These are phyloP conservation scores for Stephania japonica DNA, from an alignment of 164 flowering plant species.

Conservation along the genomic window DNA sequence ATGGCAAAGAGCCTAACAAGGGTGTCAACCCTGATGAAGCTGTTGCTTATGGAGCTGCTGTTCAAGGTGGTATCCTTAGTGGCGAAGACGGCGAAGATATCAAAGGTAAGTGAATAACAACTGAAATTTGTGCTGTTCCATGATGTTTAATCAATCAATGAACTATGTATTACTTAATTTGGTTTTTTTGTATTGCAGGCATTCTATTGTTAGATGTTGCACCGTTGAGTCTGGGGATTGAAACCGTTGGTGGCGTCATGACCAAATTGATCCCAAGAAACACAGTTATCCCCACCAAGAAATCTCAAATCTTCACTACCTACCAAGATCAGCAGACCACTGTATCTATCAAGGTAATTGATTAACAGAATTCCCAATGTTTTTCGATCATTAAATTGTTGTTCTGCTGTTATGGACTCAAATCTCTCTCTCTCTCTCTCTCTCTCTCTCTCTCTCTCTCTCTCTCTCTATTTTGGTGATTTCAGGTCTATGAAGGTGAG, in stretches of 20 bases:
- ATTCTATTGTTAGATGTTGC: conserved; percentile 47
- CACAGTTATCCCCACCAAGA: conserved; percentile 54
- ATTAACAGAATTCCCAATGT: not conserved
- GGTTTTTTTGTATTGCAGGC: conserved; percentile 18
- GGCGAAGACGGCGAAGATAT: conserved; percentile 42
- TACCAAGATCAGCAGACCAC: conserved; percentile 49
- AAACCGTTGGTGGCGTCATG: conserved; percentile 61
- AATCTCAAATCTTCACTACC: conserved; percentile 55
- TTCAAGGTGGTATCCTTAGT: conserved; percentile 46
- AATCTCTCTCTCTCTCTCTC: too few species aligned
- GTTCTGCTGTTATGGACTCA: too few species aligned
- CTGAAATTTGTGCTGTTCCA: not conserved
- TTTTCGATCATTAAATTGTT: not conserved
- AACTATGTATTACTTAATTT: not conserved
- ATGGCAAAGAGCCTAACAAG: conserved; percentile 49
- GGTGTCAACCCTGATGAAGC: conserved; percentile 59
- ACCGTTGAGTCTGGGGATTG: conserved; percentile 51
- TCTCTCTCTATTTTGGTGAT: too few species aligned
- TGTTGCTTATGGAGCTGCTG: conserved; percentile 52
- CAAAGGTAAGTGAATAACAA: conserved; percentile 18
- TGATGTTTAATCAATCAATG: not conserved
- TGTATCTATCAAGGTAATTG: conserved; percentile 38
- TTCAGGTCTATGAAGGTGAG: conserved; percentile 57
- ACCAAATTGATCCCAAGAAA: conserved; percentile 53
- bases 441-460: too few species aligned